phyloP scores from a whole-genome alignment of 805 yeast genomes.

The Ascoidea asiatica region DNA sequence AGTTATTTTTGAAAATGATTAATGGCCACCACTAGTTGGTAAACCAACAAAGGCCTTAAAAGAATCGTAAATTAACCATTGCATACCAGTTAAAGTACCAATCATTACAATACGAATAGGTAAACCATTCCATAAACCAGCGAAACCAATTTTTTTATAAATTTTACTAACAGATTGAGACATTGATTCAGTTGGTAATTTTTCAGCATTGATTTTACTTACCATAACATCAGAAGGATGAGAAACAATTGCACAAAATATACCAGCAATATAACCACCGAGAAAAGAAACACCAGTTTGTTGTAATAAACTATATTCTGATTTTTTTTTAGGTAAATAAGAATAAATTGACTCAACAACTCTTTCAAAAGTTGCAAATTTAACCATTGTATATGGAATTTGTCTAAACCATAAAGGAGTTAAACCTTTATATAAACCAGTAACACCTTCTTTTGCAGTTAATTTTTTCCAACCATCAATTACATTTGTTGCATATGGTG shows the following conservation, averaged over 20 bases:
- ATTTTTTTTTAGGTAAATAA: conserved; percentile 57
- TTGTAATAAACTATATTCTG: conserved; percentile 53
- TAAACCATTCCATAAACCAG: conserved; percentile 90
- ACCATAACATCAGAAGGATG: conserved; percentile 99
- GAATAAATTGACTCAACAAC: conserved; percentile 73
- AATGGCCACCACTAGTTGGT: conserved; percentile 74
- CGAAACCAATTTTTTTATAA: conserved; percentile 73
- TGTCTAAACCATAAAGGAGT: conserved; percentile 94
- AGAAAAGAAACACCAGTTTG: conserved; percentile 92
- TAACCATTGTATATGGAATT: conserved; percentile 97
- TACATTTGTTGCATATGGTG: conserved; percentile 60
- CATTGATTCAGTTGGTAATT: conserved; percentile 47
- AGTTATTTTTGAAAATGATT: background rate
- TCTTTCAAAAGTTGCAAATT: conserved; percentile 89
- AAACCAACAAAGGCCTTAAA: conserved; percentile 90
- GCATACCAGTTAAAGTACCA: conserved; percentile 94
- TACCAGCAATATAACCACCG: conserved; percentile 97
- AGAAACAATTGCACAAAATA: conserved; percentile 87
- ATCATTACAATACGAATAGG: conserved; percentile 92
- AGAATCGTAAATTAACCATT: conserved; percentile 93
- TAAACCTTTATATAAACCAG: conserved; percentile 75
- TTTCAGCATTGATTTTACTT: conserved; percentile 73
- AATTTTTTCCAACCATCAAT: conserved; percentile 57
- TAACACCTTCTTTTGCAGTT: conserved; percentile 53
- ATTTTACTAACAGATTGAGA: conserved; percentile 61